Evolutionary conservation across 495 filamentous ascomycete genomes (phyloP), one percentile per base, ranked within the genome.

Genomic region (Parmelia sp.): DNA sequence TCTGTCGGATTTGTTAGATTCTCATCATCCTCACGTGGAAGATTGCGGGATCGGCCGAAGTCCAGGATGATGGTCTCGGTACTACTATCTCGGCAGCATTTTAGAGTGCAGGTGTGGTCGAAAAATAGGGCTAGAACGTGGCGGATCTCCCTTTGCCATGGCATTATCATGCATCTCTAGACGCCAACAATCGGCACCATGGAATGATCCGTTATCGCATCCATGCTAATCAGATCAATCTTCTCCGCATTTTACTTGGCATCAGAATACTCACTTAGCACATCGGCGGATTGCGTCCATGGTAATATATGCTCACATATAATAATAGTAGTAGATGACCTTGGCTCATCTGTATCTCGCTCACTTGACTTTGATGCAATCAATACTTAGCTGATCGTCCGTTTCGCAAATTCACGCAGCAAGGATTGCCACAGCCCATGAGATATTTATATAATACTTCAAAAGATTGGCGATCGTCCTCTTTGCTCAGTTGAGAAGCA

Each of bases 281-380:
- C 19, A 42, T 64, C 62, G 62, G 62, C 62, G 62, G n/a, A 33
- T 49, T 64, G 62, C 62, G 62, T 45, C 40, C 10, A 58, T 45
- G 14, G 31, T 37, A 12, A 31, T 23, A 15, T 44, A 44, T 44
- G n/a, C n/a, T n/a, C n/a, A 23, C 35, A 42, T 39, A 57, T n/a
- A 56, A 59, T 40, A 59, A 59, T n/a, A n/a, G n/a, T n/a, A n/a
- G n/a, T n/a, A n/a, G n/a, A 1, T 4, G 1, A 0, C 14, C 39
- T 39, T 25, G 7, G 15, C n/a, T 33, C 25, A 37, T 49, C 45
- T 39, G 6, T 39, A n/a, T 39, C 3, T 40, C 8, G 5, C 15
- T 40, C 14, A 37, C 27, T 59, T n/a, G n/a, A 59, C 27, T 27
- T 15, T 9, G n/a, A n/a, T n/a, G n/a, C n/a, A n/a, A n/a, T n/a